Base-by-base conservation (phyloP, 2,329 filamentous ascomycete species). In the Aspergillus pseudoviridinutans region DNA sequence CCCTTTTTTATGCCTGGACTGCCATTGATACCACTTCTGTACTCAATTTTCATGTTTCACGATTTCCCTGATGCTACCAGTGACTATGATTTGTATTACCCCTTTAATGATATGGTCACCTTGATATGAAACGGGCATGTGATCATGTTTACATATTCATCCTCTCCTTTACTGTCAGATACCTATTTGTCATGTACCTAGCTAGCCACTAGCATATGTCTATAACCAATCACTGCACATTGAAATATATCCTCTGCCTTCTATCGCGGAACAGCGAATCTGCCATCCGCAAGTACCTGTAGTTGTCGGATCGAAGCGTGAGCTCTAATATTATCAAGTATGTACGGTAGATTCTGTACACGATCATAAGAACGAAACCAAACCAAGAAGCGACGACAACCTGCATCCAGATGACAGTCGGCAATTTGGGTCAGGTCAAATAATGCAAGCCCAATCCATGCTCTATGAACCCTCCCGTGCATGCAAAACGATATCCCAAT, bases 111-210 rank as follows among this genome's bases (percentile, higher is more conserved):
- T 54, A 24, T 53, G 58, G 41, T 59, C 29, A n/a, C 24, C 44
- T 55, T 59, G 32, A 44, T 47, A 22, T 35, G 35, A 54, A 17
- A 54, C 46, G 32, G 54, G 56, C 54, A 54, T 61, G 50, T 57
- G 58, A 57, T 61, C 50, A 58, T 50, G 42, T 58, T 54, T 60
- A 57, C 57, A 57, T 64, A 50, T 62, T 58, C 55, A 41, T 55
- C 56, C 58, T 56, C 56, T 54, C 51, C 27, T 49, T 58, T 54
- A 46, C 57, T 66, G 64, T 65, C 68, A 71, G 69, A 71, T 73
- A 72, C 69, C 70, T 72, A 67, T 66, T 62, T 64, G 57, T 60
- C 56, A 63, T 71, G 66, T 72, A 29, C 28, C 10, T 29, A 71
- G 55, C 61, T 68, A 68, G 53, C 61, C 56, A 62, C 61, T 65